phyloP scores from a whole-genome alignment of 345 rosid species.

The Xanthoceras sorbifolium region DNA sequence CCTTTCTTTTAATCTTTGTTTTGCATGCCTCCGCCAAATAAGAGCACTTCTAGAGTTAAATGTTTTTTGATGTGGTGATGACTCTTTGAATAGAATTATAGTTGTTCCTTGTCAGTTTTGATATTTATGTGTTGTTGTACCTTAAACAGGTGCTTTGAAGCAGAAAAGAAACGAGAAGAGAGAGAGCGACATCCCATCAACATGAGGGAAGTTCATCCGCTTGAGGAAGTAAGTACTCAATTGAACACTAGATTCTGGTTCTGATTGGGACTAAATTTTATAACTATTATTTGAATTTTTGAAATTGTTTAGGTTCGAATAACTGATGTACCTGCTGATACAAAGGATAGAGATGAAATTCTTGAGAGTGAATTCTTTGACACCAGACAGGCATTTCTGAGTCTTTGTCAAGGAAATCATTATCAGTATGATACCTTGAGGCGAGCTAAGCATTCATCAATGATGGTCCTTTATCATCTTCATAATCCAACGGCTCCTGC shows the following conservation, averaged over 20 bases:
- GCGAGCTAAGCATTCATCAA: slow-evolving; percentile 98
- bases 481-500: slow-evolving; percentile 99
- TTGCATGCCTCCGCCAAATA: not conserved
- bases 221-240: slow-evolving; percentile 69
- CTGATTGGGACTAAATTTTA: slow-evolving; percentile 15
- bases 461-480: slow-evolving; percentile 99
- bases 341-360: slow-evolving; percentile 93
- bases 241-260: slow-evolving; percentile 3
- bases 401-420: slow-evolving; percentile 99
- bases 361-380: slow-evolving; percentile 98
- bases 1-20: not conserved
- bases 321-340: slow-evolving; percentile 67
- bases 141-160: slow-evolving; percentile 78
- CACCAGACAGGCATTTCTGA: slow-evolving; percentile 95
- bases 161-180: slow-evolving; percentile 81
- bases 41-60: not conserved
- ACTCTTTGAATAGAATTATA: not conserved
- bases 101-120: not conserved
- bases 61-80: not conserved
- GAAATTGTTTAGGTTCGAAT: slow-evolving; percentile 62
- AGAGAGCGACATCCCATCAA: slow-evolving; percentile 84
- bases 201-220: slow-evolving; percentile 68
- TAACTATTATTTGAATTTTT: slow-evolving; percentile 25
- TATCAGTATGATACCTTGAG: slow-evolving; percentile 97
- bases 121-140: slow-evolving; percentile 21